A percentile compares a stretch with the other conserved stretches of the same genome.
phyloP scores from a whole-genome alignment of 169 alveolate genomes.

The Cryptosporidium sp. region DNA sequence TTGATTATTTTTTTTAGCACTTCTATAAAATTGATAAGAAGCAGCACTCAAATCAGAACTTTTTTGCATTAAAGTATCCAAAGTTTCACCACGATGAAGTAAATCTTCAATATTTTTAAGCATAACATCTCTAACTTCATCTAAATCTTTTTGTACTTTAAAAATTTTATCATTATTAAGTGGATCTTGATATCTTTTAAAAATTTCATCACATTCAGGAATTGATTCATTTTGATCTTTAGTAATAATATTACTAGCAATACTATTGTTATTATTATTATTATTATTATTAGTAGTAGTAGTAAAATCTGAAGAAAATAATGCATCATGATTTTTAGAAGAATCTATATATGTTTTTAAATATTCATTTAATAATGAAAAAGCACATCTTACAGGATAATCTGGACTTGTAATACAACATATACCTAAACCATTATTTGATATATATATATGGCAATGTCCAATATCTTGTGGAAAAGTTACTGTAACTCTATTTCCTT shows the following conservation, averaged over 20 bases:
- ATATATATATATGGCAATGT: constrained; percentile 80
- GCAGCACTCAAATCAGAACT: constrained; percentile 90
- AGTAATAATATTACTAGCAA: background rate
- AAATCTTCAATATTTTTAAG: constrained; percentile 85
- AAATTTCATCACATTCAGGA: constrained; percentile 85
- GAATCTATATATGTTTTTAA: constrained; percentile 50
- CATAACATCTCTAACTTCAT: constrained; percentile 90
- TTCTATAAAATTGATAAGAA: constrained; percentile 88
- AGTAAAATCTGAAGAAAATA: background rate
- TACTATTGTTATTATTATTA: too few relatives aligned
- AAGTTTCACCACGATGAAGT: constrained; percentile 93
- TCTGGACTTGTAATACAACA: constrained; percentile 81
- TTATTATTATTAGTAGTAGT: constrained; percentile 17
- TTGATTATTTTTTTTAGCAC: constrained; percentile 91
- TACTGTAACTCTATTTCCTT: constrained; percentile 89
- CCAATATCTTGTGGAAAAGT: constrained; percentile 88
- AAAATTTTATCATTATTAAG: constrained; percentile 92
- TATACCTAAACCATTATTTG: constrained; percentile 79
- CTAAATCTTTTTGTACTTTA: constrained; percentile 91
- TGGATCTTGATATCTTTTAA: constrained; percentile 92
- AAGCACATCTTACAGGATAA: constrained; percentile 88
- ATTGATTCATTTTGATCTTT: constrained; percentile 82
- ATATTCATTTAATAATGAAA: constrained; percentile 80
- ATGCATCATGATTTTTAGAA: background rate
- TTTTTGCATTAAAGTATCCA: constrained; percentile 93